Percentiles rank a stretch among this genome's conserved stretches.
Evolutionary conservation across 148 eudicot species (phyloP).

Genomic region (Rhododendron simsii): DNA sequence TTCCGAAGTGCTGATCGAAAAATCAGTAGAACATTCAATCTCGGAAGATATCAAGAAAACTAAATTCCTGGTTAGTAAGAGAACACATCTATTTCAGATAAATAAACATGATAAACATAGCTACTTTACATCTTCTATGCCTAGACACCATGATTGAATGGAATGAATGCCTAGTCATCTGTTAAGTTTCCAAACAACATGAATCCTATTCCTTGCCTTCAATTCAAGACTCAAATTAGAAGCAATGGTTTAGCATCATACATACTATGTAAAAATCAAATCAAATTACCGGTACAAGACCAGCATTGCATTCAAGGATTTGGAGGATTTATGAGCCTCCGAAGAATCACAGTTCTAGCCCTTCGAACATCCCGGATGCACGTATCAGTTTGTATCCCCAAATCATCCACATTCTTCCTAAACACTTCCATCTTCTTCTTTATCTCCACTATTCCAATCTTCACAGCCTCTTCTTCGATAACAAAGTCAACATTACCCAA

Average conservation of each 20-base stretch:
- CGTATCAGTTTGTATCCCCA: constrained; percentile 78
- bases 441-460: constrained; percentile 66
- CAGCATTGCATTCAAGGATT: constrained; percentile 25
- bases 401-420: constrained; percentile 79
- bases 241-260: background rate
- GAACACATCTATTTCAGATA: background rate
- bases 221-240: background rate
- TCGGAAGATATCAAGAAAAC: background rate
- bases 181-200: background rate
- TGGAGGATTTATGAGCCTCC: constrained; percentile 81
- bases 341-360: constrained; percentile 87
- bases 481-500: constrained; percentile 52
- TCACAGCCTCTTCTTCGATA: constrained; percentile 62
- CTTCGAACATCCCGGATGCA: constrained; percentile 57
- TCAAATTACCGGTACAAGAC: background rate
- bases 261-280: background rate
- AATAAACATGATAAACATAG: background rate
- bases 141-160: background rate
- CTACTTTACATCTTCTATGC: background rate
- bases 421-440: constrained; percentile 66
- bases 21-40: background rate
- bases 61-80: background rate
- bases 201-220: background rate
- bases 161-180: background rate
- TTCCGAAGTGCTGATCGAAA: background rate